Conservation (phyloP, 371 early-diverging fungal genomes). For the Mortierella sp. region DNA sequence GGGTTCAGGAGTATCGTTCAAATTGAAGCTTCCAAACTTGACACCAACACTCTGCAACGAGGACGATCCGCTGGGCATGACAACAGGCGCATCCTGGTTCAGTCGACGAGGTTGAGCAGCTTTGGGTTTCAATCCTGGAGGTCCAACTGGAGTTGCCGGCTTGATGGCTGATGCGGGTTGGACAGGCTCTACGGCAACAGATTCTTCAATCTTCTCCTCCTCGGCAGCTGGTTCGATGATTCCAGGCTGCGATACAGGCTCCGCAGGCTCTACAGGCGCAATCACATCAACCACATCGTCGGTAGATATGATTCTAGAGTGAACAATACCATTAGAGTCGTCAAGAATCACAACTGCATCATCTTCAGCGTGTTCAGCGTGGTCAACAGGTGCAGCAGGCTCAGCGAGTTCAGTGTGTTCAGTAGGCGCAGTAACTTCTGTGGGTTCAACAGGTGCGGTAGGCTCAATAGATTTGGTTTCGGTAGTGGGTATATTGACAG, state of each 20-base stretch:
- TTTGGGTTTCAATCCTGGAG: constrained; percentile 64
- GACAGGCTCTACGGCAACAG: not conserved
- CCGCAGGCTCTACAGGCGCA: constrained; percentile 11
- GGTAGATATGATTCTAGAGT: no score
- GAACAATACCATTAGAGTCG: constrained; percentile 38
- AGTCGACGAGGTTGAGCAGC: constrained; percentile 61
- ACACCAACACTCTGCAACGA: constrained; percentile 75
- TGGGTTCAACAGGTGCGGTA: no score
- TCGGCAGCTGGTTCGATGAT: not conserved
- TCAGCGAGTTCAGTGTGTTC: no score
- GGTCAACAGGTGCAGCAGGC: no score
- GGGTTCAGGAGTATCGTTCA: constrained; percentile 60
- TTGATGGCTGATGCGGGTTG: constrained; percentile 1
- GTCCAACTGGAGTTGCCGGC: constrained; percentile 45
- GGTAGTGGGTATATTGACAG: constrained; percentile 34
- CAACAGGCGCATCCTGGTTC: constrained; percentile 89
- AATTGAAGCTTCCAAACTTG: constrained; percentile 84
- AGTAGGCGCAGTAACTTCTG: no score
- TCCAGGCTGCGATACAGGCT: constrained; percentile 15
- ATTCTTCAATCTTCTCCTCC: constrained; percentile 28
- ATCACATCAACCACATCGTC: constrained; percentile 32
- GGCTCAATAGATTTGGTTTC: constrained; percentile 3
- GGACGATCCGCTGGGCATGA: constrained; percentile 79
- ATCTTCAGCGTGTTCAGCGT: constrained; percentile 18
- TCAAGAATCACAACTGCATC: constrained; percentile 31